Conservation (phyloP, 2,329 filamentous ascomycete genomes). For the Geosmithia morbida region DNA sequence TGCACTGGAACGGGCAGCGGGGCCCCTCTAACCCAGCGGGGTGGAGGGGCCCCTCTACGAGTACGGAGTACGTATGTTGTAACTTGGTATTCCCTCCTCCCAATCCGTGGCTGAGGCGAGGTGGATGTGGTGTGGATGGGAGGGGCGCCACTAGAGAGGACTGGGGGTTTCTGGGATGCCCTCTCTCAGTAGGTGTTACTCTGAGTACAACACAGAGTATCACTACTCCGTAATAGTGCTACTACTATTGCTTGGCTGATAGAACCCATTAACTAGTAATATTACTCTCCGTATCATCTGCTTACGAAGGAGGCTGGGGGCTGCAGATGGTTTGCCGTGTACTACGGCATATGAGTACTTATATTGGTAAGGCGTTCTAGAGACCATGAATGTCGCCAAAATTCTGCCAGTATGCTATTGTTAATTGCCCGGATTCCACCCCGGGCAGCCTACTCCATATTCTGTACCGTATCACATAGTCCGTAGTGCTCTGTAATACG, state of each 20-base stretch:
- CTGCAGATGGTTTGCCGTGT: not conserved
- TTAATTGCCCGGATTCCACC: not conserved
- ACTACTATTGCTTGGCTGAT: too few species aligned
- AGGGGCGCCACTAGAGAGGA: not conserved
- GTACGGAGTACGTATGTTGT: too few species aligned
- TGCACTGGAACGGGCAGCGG: not conserved
- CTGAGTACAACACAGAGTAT: too few species aligned
- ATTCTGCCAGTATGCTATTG: not conserved
- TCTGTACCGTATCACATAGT: not conserved
- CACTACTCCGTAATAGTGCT: too few species aligned
- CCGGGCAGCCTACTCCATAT: not conserved
- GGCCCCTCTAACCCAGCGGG: not conserved
- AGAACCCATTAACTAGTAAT: not conserved
- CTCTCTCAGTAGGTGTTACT: too few species aligned
- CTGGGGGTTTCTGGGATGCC: too few species aligned
- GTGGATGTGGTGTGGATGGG: not conserved
- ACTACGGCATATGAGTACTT: too few species aligned
- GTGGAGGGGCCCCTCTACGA: not conserved
- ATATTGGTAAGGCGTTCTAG: too few species aligned
- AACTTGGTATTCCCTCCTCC: not conserved
- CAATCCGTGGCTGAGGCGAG: not conserved
- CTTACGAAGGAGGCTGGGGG: not conserved
- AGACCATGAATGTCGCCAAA: not conserved
- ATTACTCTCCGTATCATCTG: not conserved
- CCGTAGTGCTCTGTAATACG: not conserved